These are phyloP conservation scores for Dioscorea cayenensis DNA, from an alignment of 116 monocot species.

Conservation along the genomic window DNA sequence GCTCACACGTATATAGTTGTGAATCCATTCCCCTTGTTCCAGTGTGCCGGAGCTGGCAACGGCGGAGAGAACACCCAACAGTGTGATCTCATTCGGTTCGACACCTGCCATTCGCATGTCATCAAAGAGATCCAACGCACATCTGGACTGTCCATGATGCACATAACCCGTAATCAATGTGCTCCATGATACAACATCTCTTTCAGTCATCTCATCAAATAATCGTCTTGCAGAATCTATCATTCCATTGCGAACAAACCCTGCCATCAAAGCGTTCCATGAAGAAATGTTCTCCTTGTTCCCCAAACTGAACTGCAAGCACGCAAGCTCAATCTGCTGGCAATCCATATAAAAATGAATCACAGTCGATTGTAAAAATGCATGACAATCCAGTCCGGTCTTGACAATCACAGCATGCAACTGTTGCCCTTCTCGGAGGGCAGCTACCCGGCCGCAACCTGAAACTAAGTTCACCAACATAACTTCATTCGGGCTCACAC, in stretches of 20 bases:
- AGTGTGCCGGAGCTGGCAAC: conserved; percentile 42
- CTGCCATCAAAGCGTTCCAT: conserved; percentile 67
- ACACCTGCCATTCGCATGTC: conserved; percentile 30
- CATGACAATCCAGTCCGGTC: conserved; percentile 39
- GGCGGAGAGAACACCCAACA: conserved; percentile 52
- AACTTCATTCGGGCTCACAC: conserved; percentile 44
- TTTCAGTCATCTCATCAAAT: conserved; percentile 57
- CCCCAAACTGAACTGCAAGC: conserved; percentile 29
- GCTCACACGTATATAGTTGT: conserved; percentile 25
- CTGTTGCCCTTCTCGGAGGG: conserved; percentile 39
- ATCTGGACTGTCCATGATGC: conserved; percentile 12
- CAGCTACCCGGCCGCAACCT: conserved; percentile 20
- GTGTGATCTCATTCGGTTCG: conserved; percentile 58
- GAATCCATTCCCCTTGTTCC: conserved; percentile 50
- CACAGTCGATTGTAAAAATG: conserved; percentile 50
- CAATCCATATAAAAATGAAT: conserved; percentile 59
- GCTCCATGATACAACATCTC: conserved; percentile 72
- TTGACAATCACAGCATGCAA: conserved; percentile 45
- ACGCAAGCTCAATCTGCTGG: conserved; percentile 26
- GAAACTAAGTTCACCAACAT: conserved; percentile 48
- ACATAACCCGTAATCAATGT: conserved; percentile 57
- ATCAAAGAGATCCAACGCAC: conserved; percentile 41
- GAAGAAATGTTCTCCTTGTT: conserved; percentile 29
- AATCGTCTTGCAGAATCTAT: conserved; percentile 27
- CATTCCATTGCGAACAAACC: conserved; percentile 30